Conservation (phyloP, 192 early-diverging fungal species). For the Obelidium mucronatum region DNA sequence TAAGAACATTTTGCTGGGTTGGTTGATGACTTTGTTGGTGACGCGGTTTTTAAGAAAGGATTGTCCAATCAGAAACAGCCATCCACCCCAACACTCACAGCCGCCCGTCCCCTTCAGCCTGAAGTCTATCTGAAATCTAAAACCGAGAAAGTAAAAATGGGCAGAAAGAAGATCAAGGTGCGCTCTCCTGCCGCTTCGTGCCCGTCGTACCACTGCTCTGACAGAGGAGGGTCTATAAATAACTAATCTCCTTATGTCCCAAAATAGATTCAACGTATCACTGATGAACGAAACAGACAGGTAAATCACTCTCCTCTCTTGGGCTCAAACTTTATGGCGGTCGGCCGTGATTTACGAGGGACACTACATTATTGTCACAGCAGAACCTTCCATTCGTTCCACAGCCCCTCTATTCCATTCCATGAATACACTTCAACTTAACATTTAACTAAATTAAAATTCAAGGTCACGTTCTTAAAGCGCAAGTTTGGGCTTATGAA, state of each 20-base stretch:
- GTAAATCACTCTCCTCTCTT: slow-evolving; percentile 62
- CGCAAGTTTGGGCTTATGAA: slow-evolving; percentile 95
- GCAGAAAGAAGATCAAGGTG: slow-evolving; percentile 89
- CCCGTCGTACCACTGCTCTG: no score
- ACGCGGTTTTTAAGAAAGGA: not conserved
- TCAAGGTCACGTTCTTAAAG: slow-evolving; percentile 94
- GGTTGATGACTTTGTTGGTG: no score
- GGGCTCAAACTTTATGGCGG: no score
- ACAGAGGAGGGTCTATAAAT: slow-evolving; percentile 17
- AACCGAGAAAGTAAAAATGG: slow-evolving; percentile 62
- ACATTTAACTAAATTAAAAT: not conserved
- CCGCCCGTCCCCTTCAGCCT: no score
- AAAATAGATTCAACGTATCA: slow-evolving; percentile 77
- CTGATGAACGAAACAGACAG: slow-evolving; percentile 90
- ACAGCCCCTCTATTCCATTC: slow-evolving; percentile 12
- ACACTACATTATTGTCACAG: no score
- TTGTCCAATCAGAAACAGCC: not conserved
- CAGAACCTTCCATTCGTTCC: not conserved
- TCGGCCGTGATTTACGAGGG: no score
- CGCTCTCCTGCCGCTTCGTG: not conserved
- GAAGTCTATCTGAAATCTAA: no score
- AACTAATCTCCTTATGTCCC: not conserved
- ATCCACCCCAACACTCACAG: not conserved
- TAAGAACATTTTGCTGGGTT: not conserved
- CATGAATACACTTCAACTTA: not conserved